phyloP scores from a whole-genome alignment of 768 basidiomycete species.

The Hydnum rufescens region DNA sequence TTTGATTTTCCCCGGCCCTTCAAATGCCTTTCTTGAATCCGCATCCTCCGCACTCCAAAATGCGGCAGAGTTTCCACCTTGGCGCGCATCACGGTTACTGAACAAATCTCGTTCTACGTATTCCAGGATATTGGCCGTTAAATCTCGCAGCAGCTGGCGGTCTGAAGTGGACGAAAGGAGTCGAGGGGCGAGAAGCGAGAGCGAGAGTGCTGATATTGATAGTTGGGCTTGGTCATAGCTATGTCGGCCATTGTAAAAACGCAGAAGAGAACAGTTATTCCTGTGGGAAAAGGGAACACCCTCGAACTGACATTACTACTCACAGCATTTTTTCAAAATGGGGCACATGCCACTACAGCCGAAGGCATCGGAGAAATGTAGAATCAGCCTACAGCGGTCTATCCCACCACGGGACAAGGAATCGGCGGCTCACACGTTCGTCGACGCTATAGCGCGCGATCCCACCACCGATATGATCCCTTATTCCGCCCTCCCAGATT shows the following conservation, averaged over 20 bases:
- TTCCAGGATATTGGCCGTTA: slow-evolving; percentile 19
- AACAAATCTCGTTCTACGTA: slow-evolving; percentile 20
- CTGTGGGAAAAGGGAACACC: too few relatives aligned
- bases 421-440: slow-evolving; percentile 8
- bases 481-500: slow-evolving; percentile 20
- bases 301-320: too few relatives aligned
- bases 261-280: background rate
- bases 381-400: too few relatives aligned
- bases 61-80: slow-evolving; percentile 15
- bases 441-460: slow-evolving; percentile 25
- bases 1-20: background rate
- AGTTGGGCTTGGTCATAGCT: slow-evolving; percentile 27
- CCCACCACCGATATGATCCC: slow-evolving; percentile 23
- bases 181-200: slow-evolving; percentile 1
- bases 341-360: slow-evolving; percentile 21
- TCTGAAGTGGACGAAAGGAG: slow-evolving; percentile 7
- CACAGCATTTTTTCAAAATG: slow-evolving; percentile 25
- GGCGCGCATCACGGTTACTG: slow-evolving; percentile 6
- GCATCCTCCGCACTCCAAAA: slow-evolving; percentile 26
- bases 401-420: background rate
- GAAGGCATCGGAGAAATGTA: background rate
- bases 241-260: slow-evolving; percentile 13
- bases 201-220: slow-evolving; percentile 12
- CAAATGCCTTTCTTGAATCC: slow-evolving; percentile 15
- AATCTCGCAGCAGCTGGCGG: slow-evolving; percentile 12